Base-by-base conservation (phyloP, 148 eudicot species). In the Rhododendron mucronatum region DNA sequence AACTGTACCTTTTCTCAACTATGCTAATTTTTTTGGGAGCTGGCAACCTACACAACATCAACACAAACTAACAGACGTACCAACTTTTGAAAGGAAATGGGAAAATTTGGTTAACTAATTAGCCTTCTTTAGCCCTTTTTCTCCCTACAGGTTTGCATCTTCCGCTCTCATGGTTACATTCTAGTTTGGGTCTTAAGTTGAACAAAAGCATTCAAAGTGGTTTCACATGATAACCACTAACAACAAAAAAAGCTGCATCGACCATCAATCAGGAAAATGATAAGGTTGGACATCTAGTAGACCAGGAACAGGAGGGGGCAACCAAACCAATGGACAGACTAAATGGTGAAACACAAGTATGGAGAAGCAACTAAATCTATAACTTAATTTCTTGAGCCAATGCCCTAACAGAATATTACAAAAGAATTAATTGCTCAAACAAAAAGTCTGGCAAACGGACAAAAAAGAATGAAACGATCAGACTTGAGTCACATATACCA, bases 361-460 rank as follows among this genome's bases (percentile, higher is more conserved):
- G 51, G 61, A 80, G 82, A 80, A 80, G 61, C 82, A 48, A 77
- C 44, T 23, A 76, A 76, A 47, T 47, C 55, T n/a, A 47, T 44
- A 44, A 33, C 41, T 78, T 45, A 50, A 26, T 14, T 47, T 78
- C 33, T 47, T 47, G 33, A 78, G 33, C 37, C 45, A n/a, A 78
- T 78, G n/a, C 23, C 55, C 81, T 23, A 2, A 78, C 5, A 48
- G 39, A 50, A 80, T 50, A 50, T 11, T 80, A 26, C 0, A 48
- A 20, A 13, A 26, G 18, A 80, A 80, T 48, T 50, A 50, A 80
- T 80, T 28, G 5, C 28, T 20, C 61, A 15, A 20, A 80, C n/a
- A 9, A 1, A 4, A 41, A 45, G 13, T 13, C 82, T 1, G 3
- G 26, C 51, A 30, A 50, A 50, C 16, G 8, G 33, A 1, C 61